phyloP scores from a whole-genome alignment of 148 eudicot species.

The Selenicereus undatus region DNA sequence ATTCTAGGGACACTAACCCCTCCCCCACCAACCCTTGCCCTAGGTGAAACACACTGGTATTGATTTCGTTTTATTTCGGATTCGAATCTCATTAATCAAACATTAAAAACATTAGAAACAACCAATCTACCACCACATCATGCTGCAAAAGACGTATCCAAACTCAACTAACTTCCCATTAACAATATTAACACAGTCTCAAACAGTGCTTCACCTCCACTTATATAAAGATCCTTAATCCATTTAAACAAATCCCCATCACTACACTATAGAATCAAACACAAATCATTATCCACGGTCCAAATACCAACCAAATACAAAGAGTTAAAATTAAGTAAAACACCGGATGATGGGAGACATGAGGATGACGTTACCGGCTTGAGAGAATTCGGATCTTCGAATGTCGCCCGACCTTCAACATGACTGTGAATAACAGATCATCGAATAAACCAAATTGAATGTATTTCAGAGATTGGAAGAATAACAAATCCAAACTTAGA shows the following conservation, averaged over 20 bases:
- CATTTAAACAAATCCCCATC: not conserved
- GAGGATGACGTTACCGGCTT: conserved; percentile 43
- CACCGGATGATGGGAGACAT: too few relatives aligned
- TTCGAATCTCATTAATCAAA: not conserved
- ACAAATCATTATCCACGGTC: not conserved
- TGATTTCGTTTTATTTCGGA: not conserved
- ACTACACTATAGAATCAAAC: not conserved
- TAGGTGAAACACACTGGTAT: not conserved
- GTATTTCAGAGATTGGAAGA: not conserved
- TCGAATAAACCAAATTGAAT: not conserved
- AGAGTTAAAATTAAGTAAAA: conserved; percentile 8
- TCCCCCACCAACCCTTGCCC: not conserved
- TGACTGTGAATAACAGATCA: conserved; percentile 38
- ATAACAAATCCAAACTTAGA: not conserved
- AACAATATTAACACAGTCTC: not conserved
- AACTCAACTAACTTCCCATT: not conserved
- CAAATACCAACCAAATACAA: not conserved
- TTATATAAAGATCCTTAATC: not conserved
- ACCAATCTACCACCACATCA: not conserved
- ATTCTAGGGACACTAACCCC: not conserved
- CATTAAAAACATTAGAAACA: not conserved
- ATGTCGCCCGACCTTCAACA: conserved; percentile 52
- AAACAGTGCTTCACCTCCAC: not conserved
- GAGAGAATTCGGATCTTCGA: conserved; percentile 90
- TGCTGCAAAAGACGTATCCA: not conserved